Base-by-base conservation (phyloP, 371 early-diverging fungal species). In the Actinomucor elegans region DNA sequence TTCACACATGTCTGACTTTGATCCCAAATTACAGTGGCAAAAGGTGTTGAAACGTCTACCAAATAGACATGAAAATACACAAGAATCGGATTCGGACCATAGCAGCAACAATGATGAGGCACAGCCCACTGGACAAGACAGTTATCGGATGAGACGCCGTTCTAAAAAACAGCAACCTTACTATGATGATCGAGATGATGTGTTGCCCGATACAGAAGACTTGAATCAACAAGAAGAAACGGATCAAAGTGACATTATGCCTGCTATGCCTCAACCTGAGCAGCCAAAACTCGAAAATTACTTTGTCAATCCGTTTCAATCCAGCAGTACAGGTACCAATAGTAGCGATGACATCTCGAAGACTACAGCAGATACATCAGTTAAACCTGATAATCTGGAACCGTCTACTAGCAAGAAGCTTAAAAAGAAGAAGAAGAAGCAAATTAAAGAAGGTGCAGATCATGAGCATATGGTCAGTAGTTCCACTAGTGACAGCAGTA, bases 11-110 rank as follows among this genome's bases (percentile, higher is more conserved):
- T 33, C 37, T 1, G 54, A 59, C 1, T 70, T 66, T 49, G 71
- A 71, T 44, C 65, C 68, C 40, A 61, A 65, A 33, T 23, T 37
- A 4, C 71, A 71, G 41, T 71, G 71, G 71, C 53, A 67, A 5
- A 61, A 59, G 29, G 65, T 71, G 1, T 6, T 66, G 36, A 66
- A 61, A 6, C 43, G 52, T 11, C 41, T 69, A 18, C 52, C 65
- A 1, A 48, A 24, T 27, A 10, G 34, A 38, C 46, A 36, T 21
- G 21, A 4, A 21, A 18, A 18, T 20, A 38, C 18, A 38, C 18
- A 12, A 2, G 38, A 38, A 18, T 11, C 18, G 15, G 38, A 38
- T 9, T n/a, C n/a, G n/a, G n/a, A n/a, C n/a, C n/a, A n/a, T n/a
- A n/a, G n/a, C n/a, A n/a, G n/a, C n/a, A n/a, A n/a, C n/a, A n/a